Evolutionary conservation across 768 basidiomycete species (phyloP).

Genomic region (Mycena albidolilacea): DNA sequence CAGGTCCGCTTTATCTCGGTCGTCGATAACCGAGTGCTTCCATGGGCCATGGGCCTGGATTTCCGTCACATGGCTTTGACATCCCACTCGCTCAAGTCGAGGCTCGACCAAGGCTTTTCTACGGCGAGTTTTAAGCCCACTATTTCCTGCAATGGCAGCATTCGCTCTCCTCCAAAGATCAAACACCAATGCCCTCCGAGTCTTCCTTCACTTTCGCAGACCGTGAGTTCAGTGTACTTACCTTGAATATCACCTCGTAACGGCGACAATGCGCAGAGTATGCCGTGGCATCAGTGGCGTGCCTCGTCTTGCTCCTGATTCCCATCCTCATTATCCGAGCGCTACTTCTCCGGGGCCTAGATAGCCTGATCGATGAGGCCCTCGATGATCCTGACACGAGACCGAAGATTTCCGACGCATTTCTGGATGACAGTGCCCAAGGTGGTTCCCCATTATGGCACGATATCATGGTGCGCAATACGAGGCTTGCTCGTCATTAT

Average conservation of each 20-base stretch:
- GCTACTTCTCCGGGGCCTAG: neutral
- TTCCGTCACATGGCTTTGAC: neutral
- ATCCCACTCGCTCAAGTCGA: conserved; percentile 6
- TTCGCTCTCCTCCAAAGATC: neutral
- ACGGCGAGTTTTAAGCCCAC: conserved; percentile 4
- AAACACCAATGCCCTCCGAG: conserved; percentile 1
- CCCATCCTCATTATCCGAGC: neutral
- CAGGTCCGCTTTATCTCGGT: no score
- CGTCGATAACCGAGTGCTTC: no score
- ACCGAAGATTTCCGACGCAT: conserved; percentile 1
- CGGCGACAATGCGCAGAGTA: neutral
- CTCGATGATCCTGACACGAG: conserved; percentile 3
- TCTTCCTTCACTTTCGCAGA: neutral
- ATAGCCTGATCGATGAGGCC: neutral
- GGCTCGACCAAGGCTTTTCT: conserved; percentile 6
- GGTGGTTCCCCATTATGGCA: conserved; percentile 3
- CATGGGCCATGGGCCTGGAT: no score
- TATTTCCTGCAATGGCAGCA: neutral
- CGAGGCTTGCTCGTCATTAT: neutral
- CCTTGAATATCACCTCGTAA: conserved; percentile 4
- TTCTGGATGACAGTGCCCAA: conserved; percentile 1
- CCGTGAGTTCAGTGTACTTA: conserved; percentile 2
- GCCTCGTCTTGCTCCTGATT: neutral
- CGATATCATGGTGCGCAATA: conserved; percentile 8
- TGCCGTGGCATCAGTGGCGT: neutral